Evolutionary conservation across 2,329 filamentous ascomycete genomes (phyloP), one percentile per base, ranked within the genome.

Genomic region (Byssochlamys sp.): DNA sequence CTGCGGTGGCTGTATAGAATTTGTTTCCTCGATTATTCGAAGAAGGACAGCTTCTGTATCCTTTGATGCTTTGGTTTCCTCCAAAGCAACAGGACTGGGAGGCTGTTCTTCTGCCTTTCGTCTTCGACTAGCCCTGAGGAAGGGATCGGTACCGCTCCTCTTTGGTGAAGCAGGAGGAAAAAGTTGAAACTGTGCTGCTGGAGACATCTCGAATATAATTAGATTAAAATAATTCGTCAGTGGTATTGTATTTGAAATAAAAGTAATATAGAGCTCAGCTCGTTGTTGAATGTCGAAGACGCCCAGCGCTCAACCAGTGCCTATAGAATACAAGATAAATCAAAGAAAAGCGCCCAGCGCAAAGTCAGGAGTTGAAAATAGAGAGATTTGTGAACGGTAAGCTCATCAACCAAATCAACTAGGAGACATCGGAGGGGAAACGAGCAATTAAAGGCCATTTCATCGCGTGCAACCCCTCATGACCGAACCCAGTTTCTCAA

Each of bases 121-220:
- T 39, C 65, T 70, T 56, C 62, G 67, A 26, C 62, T 59, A 3
- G 59, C 63, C 57, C 63, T 69, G 39, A 68, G 67, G 59, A 73
- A 73, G 1, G 71, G 69, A 54, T 75, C 72, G 56, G 68, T 72
- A 25, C 63, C 60, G 25, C 56, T 62, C 57, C 67, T 65, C 52
- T 60, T 66, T 10, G 67, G 63, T 10, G 71, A 66, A 54, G 69
- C 66, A n/a, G 70, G 62, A 19, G 73, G 74, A 50, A 75, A 75
- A 53, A 76, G 65, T 56, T 75, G 73, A 53, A 76, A 76, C 57
- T 74, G 71, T 56, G 62, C 70, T 66, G 71, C 73, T 10, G 56
- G n/a, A 64, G 59, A 28, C 49, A 51, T 51, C 24, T 51, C 49
- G 25, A 28, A 26, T 28, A 26, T 4, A 12, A 26, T 51, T 39